A percentile compares a stretch with the other conserved stretches of the same genome.
phyloP scores from a whole-genome alignment of 805 yeast species.

The Metschnikowia gelsemii region DNA sequence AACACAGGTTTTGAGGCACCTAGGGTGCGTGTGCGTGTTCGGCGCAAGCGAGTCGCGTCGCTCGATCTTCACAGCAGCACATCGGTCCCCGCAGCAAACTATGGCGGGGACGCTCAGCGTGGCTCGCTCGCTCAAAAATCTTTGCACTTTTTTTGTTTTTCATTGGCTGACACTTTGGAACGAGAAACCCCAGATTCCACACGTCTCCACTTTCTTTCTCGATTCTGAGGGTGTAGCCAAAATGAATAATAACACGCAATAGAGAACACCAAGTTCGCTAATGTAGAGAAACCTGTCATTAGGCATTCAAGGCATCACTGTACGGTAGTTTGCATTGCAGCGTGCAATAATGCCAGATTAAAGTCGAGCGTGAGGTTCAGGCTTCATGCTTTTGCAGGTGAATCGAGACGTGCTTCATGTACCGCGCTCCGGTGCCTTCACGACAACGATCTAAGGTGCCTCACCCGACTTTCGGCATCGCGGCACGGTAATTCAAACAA shows the following conservation, averaged over 20 bases:
- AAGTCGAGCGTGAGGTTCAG: conserved; percentile 3
- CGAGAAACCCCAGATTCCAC: no score
- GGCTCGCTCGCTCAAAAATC: no score
- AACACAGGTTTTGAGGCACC: conserved; percentile 1
- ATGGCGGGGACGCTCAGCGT: no score
- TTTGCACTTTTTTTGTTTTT: no score
- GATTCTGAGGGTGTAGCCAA: no score
- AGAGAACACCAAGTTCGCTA: no score
- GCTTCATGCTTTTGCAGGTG: conserved; percentile 1
- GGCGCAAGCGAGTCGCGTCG: conserved; percentile 7
- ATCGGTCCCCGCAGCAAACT: conserved; percentile 8
- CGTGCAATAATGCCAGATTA: conserved; percentile 5
- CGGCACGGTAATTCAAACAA: neutral
- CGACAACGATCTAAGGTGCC: no score
- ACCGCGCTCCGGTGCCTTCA: conserved; percentile 1
- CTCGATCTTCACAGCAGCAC: neutral
- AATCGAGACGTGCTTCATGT: conserved; percentile 4
- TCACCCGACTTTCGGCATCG: no score
- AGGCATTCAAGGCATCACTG: neutral
- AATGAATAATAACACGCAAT: no score
- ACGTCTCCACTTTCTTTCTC: no score
- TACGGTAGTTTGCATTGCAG: conserved; percentile 1
- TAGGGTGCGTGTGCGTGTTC: conserved; percentile 1
- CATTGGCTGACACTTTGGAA: no score
- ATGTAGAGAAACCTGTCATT: no score